A percentile compares a stretch with the other conserved stretches of the same genome.
These are phyloP conservation scores for Infundibulicybe gibba DNA, from an alignment of 768 basidiomycete genomes.

Conservation along the genomic window DNA sequence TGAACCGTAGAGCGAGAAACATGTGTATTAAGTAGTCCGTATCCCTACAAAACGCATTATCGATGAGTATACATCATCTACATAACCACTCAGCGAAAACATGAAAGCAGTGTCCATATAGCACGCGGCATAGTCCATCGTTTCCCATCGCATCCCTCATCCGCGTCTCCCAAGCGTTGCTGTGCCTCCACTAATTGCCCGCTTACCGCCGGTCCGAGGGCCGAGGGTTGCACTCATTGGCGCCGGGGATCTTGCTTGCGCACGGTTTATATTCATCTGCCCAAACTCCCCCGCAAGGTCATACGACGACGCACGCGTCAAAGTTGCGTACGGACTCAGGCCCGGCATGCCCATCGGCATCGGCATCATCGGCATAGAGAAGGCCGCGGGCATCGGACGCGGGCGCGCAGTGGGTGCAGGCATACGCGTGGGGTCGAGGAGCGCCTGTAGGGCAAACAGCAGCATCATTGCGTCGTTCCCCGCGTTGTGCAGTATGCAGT, in stretches of 20 bases:
- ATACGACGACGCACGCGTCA: slow-evolving; percentile 14
- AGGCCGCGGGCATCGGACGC: neutral
- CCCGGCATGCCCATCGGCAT: neutral
- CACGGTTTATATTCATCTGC: slow-evolving; percentile 23
- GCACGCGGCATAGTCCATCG: too few species aligned
- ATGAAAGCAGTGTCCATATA: too few species aligned
- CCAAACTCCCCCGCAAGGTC: slow-evolving; percentile 39
- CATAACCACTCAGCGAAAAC: too few species aligned
- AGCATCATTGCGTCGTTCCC: slow-evolving; percentile 77
- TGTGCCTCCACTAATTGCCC: too few species aligned
- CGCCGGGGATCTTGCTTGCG: neutral
- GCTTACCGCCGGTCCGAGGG: too few species aligned
- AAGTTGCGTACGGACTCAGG: slow-evolving; percentile 5
- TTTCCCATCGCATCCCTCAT: too few species aligned
- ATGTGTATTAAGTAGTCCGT: too few species aligned
- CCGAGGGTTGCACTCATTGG: too few species aligned
- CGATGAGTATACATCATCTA: too few species aligned
- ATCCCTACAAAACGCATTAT: too few species aligned
- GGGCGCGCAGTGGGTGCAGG: neutral
- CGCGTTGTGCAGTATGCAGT: slow-evolving; percentile 61
- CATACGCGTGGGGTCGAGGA: slow-evolving; percentile 50
- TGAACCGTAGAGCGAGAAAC: too few species aligned
- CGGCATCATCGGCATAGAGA: slow-evolving; percentile 1
- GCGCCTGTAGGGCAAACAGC: slow-evolving; percentile 64
- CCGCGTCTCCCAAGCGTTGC: too few species aligned